Evolutionary conservation across 73 alveolate genomes (phyloP), one percentile per base, ranked within the genome.

Genomic region (Paraurostyla sp.): DNA sequence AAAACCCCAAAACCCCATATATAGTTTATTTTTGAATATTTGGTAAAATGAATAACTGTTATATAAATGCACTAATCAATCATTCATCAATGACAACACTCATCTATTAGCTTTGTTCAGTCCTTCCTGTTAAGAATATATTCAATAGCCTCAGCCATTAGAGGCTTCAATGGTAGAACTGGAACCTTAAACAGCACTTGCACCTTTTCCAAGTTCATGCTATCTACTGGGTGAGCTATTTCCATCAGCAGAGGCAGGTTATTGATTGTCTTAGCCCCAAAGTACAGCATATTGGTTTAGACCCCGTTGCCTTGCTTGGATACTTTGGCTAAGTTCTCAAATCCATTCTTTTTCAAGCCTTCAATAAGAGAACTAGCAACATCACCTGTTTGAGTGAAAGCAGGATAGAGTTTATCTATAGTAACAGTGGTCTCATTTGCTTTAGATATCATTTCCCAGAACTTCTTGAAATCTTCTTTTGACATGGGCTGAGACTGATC

Each of bases 231-330:
- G 29, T 23, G 1, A 20, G 93, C 93, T 7, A 85, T 51, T 59
- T 85, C 93, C 13, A 65, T 25, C 81, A 85, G 22, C n/a, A 85
- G 23, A 0, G 93, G 93, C 29, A 85, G 23, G 48, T 51, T 71
- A 40, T 85, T 85, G 36, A 85, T 54, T 0, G 93, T 85, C 48
- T 59, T 59, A 22, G 88, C 73, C 3, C 93, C 93, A 36, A 52
- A 68, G 48, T 85, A 85, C 23, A 85, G 59, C 88, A 85, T 85
- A 0, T n/a, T n/a, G n/a, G 46, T 33, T 30, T 62, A 36, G n/a
- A n/a, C n/a, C 22, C 60, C 59, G 0, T 88, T 51, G 38, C 52
- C 93, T 27, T 22, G 6, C 51, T 75, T 75, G 16, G 11, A 23
- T 6, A 49, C 73, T 49, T 25, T 36, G 6, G 87, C 87, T 11